Evolutionary conservation across 495 filamentous ascomycete species (phyloP), one percentile per base, ranked within the genome.

Genomic region (Cercophora scortea): DNA sequence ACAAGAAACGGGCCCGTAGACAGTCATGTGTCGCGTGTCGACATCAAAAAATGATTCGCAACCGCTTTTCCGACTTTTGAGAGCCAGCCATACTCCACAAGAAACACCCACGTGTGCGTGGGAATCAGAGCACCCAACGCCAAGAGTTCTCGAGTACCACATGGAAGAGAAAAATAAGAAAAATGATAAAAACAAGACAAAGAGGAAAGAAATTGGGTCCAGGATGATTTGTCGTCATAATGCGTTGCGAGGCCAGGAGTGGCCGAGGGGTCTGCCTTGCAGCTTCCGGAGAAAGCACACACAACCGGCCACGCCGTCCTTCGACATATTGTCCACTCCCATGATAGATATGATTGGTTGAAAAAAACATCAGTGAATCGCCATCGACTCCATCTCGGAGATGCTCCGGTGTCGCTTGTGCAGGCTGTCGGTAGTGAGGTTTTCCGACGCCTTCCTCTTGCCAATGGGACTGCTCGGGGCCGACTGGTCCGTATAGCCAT

Each of bases 361-460:
- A 51, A 32, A 36, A 1, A 16, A 50, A 12, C 19, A 38, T 45
- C 46, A 53, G 3, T 33, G 8, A n/a, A n/a, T 15, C 34, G n/a
- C 34, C 34, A 32, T 7, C 38, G n/a, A 16, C 16, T 65, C 62
- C 32, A 72, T 61, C 50, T 75, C 75, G 33, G 71, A 66, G 43
- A 78, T 61, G 59, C 76, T 79, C 48, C 71, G 67, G 51, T 73
- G 74, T 25, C 71, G 66, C 63, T 80, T 81, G 60, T 80, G 76
- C 45, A 63, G 56, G 19, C 52, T 52, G 35, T 63, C 58, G 34
- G 40, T 25, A 16, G 25, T 5, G 25, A 61, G 44, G 42, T 61
- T 67, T 38, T 61, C 60, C 17, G 73, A 59, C 44, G 73, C 71
- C 56, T 79, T 79, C 32, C 77, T 71, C 71, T 80, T 81, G 50